phyloP scores from a whole-genome alignment of 176 grass and related monocot genomes.

The Eragrostis curvula region DNA sequence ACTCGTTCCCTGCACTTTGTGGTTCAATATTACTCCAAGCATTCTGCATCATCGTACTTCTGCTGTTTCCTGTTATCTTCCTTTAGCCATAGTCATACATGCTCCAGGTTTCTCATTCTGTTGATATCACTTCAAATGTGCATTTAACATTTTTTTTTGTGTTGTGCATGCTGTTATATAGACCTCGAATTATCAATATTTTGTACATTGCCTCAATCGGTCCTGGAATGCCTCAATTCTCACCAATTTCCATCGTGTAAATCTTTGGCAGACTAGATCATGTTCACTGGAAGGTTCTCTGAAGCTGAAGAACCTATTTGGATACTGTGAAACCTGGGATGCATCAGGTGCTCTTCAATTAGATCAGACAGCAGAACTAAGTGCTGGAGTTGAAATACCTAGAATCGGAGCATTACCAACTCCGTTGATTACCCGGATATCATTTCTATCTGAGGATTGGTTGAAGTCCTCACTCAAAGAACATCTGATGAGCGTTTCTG shows the following conservation, averaged over 20 bases:
- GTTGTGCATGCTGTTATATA: not conserved
- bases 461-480: conserved; percentile 85
- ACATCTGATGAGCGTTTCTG: conserved; percentile 67
- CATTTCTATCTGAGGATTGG: conserved; percentile 76
- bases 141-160: too few relatives aligned
- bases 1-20: too few relatives aligned
- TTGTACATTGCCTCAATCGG: not conserved
- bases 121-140: too few relatives aligned
- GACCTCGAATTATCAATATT: not conserved
- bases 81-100: too few relatives aligned
- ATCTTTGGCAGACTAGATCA: conserved; percentile 61
- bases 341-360: conserved; percentile 64
- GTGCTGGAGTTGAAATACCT: conserved; percentile 64
- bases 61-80: too few relatives aligned
- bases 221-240: conserved; percentile 3
- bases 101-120: too few relatives aligned
- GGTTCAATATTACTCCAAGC: too few relatives aligned
- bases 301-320: conserved; percentile 91
- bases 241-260: conserved; percentile 15
- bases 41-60: too few relatives aligned
- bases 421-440: conserved; percentile 63
- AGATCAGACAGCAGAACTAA: conserved; percentile 69
- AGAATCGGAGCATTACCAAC: conserved; percentile 73
- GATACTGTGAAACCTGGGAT: conserved; percentile 82
- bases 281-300: conserved; percentile 79